phyloP scores from a whole-genome alignment of 2,329 filamentous ascomycete genomes.

The Colletotrichum sp. region DNA sequence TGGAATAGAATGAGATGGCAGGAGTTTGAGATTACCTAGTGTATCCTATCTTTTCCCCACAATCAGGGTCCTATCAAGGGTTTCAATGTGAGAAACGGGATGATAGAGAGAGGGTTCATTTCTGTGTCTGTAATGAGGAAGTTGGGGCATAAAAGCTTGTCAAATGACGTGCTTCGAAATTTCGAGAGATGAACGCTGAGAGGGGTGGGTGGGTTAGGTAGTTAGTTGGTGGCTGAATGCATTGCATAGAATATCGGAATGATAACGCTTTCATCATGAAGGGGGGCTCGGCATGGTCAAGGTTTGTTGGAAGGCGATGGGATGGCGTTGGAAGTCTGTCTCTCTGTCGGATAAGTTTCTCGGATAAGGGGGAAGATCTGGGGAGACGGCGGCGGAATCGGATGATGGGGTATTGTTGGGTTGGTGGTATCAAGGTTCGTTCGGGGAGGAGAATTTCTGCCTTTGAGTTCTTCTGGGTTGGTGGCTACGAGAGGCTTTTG shows the following conservation, averaged over 20 bases:
- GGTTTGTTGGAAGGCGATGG: background rate
- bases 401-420: background rate
- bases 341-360: background rate
- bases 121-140: background rate
- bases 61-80: background rate
- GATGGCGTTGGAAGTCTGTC: background rate
- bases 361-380: background rate
- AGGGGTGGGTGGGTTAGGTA: background rate
- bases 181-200: background rate
- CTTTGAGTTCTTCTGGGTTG: background rate
- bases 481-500: background rate
- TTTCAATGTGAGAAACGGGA: background rate
- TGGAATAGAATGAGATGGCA: background rate
- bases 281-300: background rate
- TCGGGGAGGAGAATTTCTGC: background rate
- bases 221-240: background rate
- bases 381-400: background rate
- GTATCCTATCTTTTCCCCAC: accelerated
- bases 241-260: background rate
- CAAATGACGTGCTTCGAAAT: background rate
- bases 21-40: background rate
- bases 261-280: background rate
- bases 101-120: background rate
- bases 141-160: background rate
- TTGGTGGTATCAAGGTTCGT: background rate